A percentile compares a stretch with the other conserved stretches of the same genome.
These are phyloP conservation scores for Neoarthrinium moseri DNA, from an alignment of 2,329 filamentous ascomycete genomes.

Conservation along the genomic window DNA sequence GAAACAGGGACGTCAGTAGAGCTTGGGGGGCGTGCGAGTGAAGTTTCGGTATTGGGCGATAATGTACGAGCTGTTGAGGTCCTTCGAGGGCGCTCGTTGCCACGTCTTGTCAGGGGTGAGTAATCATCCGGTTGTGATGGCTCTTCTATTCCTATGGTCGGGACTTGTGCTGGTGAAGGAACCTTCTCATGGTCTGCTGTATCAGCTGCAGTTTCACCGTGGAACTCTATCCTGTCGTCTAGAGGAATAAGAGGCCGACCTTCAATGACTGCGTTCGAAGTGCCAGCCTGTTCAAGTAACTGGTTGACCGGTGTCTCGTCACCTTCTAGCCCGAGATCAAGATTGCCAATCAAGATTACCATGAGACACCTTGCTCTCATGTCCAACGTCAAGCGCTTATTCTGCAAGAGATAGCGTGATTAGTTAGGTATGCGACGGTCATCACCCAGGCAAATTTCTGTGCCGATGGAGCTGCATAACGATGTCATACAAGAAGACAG, in stretches of 20 bases:
- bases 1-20: not conserved
- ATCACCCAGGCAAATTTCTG: no score
- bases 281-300: not conserved
- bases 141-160: slow-evolving; percentile 1
- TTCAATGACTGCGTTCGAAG: not conserved
- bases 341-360: slow-evolving; percentile 3
- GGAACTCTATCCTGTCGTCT: no score
- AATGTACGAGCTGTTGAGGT: not conserved
- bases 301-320: not conserved
- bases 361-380: slow-evolving; percentile 5
- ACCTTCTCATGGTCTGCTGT: no score
- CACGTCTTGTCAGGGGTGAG: not conserved
- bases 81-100: not conserved
- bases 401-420: no score
- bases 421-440: no score
- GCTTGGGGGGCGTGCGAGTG: not conserved
- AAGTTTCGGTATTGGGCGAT: not conserved
- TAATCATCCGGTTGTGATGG: slow-evolving; percentile 2
- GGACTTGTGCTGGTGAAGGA: no score
- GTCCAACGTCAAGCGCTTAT: not conserved
- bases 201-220: no score
- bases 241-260: not conserved
- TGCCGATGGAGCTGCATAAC: no score
- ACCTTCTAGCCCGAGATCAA: not conserved
- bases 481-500: no score